These are phyloP conservation scores for Priceomyces castillae DNA, from an alignment of 805 yeast genomes.

Conservation along the genomic window DNA sequence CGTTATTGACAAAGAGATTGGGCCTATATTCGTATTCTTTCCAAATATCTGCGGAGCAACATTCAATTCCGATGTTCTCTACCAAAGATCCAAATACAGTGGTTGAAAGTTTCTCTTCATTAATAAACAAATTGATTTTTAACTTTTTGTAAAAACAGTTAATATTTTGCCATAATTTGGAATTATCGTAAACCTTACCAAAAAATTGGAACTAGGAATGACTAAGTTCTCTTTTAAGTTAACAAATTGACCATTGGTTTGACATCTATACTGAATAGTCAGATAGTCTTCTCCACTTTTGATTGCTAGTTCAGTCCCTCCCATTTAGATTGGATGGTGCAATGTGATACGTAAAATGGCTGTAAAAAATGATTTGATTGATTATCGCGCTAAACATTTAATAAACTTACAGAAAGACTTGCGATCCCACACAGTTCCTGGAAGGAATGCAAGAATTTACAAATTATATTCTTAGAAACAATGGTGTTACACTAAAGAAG, in stretches of 20 bases:
- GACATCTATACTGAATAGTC: not conserved
- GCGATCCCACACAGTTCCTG: too few species aligned
- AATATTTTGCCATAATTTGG: not conserved
- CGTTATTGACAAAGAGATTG: constrained; percentile 7
- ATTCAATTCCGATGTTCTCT: constrained; percentile 11
- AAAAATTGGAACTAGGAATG: constrained; percentile 1
- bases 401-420: too few species aligned
- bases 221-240: not conserved
- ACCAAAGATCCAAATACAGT: constrained; percentile 10
- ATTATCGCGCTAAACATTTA: not conserved
- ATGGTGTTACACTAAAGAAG: constrained; percentile 3
- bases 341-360: too few species aligned
- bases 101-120: constrained; percentile 7
- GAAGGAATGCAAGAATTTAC: constrained; percentile 3
- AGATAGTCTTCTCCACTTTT: not conserved
- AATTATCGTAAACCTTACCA: constrained; percentile 1
- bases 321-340: not conserved
- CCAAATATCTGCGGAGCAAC: constrained; percentile 9
- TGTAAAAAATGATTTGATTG: not conserved
- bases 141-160: constrained; percentile 2
- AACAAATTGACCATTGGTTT: not conserved
- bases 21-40: constrained; percentile 9
- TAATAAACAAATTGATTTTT: constrained; percentile 13
- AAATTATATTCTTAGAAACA: constrained; percentile 2
- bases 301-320: not conserved